Conservation (phyloP, 176 grass and related monocot species). For the Aegilops speltoides region DNA sequence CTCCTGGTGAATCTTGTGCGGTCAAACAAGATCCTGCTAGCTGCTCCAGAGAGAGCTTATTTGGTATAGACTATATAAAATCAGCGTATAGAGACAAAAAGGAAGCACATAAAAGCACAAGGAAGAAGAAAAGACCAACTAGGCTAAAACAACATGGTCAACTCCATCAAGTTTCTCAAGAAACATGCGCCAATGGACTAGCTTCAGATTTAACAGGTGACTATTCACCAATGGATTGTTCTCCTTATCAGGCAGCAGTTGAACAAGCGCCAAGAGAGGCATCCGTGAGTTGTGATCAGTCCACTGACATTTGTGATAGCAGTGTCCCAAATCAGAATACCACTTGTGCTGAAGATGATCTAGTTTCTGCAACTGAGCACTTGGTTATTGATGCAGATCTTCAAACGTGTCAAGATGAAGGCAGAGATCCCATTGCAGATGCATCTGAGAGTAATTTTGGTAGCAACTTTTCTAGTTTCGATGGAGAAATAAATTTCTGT, state of each 20-base stretch:
- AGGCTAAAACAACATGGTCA: slow-evolving; percentile 47
- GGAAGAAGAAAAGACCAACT: slow-evolving; percentile 53
- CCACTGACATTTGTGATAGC: slow-evolving; percentile 10
- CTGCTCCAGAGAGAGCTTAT: slow-evolving; percentile 56
- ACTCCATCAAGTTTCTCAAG: slow-evolving; percentile 35
- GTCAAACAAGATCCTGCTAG: slow-evolving; percentile 37
- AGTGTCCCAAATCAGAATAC: slow-evolving; percentile 34
- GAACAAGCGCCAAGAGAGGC: slow-evolving; percentile 49
- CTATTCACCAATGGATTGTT: slow-evolving; percentile 94
- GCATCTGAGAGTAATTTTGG: slow-evolving; percentile 35
- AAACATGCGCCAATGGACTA: slow-evolving; percentile 29
- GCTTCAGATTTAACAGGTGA: slow-evolving; percentile 44
- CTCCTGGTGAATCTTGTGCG: slow-evolving; percentile 28
- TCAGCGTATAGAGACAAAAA: slow-evolving; percentile 58
- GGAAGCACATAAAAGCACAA: slow-evolving; percentile 49
- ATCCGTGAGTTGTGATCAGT: slow-evolving; percentile 35
- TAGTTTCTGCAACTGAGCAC: slow-evolving; percentile 54
- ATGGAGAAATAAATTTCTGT: slow-evolving; percentile 23
- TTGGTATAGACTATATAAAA: slow-evolving; percentile 50
- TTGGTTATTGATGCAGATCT: slow-evolving; percentile 47
- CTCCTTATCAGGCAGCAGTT: slow-evolving; percentile 50
- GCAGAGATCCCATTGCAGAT: slow-evolving; percentile 10
- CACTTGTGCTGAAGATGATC: slow-evolving; percentile 43
- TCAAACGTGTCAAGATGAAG: slow-evolving; percentile 26
- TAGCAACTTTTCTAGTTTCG: slow-evolving; percentile 54